Evolutionary conservation across 257 asterid species (phyloP), one percentile per base, ranked within the genome.

Genomic region (Asclepias syriaca): DNA sequence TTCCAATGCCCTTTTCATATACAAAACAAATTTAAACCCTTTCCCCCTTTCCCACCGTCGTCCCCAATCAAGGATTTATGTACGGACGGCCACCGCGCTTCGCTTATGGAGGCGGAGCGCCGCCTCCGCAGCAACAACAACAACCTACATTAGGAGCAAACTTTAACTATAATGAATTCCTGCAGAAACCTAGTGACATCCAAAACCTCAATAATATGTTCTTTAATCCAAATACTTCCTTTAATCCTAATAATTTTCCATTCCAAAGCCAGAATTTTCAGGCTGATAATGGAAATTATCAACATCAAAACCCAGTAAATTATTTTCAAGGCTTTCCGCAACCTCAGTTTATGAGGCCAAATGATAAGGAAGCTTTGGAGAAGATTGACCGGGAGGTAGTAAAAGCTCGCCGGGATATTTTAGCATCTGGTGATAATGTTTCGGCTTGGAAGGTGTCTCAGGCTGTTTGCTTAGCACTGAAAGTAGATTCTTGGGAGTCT

Each of bases 391-490:
- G 74, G 78, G 96, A 91, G 27, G 96, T 75, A 57, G 66, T 56
- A 70, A 86, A 77, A 74, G 97, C 85, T 58, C 86, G 85, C 48
- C 77, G 69, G 4, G 83, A 88, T 1, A 77, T 90, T 68, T 24
- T 86, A 60, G 83, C 81, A 45, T 73, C 82, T 8, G 81, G 87
- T 3, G 81, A 82, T 77, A 77, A 68, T 71, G 96, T 91, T 46
- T 85, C 96, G 3, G 85, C 88, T 34, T 94, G 95, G 98, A 88
- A 85, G 78, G 98, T 88, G 59, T 86, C 97, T n/a, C 89, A 85
- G 84, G 89, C 83, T 65, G 99, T 91, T 64, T 75, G 90, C 72
- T 60, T 78, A 81, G 72, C 67, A 65, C 78, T 91, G 39, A 74
- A 86, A 71, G 90, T 85, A 37, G 88, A 83, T 68, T 88, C 99